Base-by-base conservation (phyloP, 768 basidiomycete genomes). In the Lentinula raphanica region DNA sequence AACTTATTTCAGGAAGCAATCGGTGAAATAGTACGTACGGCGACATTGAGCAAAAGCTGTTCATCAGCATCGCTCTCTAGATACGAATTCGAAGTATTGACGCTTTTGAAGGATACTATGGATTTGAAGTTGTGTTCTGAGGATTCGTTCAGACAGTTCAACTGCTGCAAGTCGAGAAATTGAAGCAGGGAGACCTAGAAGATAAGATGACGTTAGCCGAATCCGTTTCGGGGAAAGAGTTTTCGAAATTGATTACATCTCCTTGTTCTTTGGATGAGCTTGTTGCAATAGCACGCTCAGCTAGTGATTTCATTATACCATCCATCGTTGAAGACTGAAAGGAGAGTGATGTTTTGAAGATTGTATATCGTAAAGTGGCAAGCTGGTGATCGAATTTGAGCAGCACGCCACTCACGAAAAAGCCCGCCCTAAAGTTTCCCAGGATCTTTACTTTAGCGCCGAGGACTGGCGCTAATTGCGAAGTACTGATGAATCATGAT, bases 41-140 rank as follows among this genome's bases (percentile, higher is more conserved):
- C 76, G 55, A 91, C 77, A 63, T 75, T 88, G 49, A 91, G 58
- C 25, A 91, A 71, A 6, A 91, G 76, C 67, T 91, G 85, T 62
- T 86, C 89, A 62, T 91, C 89, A 2, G 79, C 82, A 66, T 90
- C 87, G 64, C 86, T 88, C 60, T 81, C 73, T 56, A 90, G 75
- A 68, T 79, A 85, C 28, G 70, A 71, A 19, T 56, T 39, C 11
- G 48, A 39, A 1, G 72, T 75, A 68, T 87, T 87, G 54, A 65
- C 69, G 13, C 68, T 67, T 62, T 75, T 84, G 39, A 49, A 23
- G 0, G 65, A 61, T 15, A 88, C 60, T 57, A 90, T 78, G 23
- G 77, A 73, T 61, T 78, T 77, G 46, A 90, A 65, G 35, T 77
- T 73, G 67, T 88, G 83, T 0, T 63, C 65, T 2, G 63, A 55